These are phyloP conservation scores for Fusarium camptoceras DNA, from an alignment of 2,329 filamentous ascomycete species.

Conservation along the genomic window DNA sequence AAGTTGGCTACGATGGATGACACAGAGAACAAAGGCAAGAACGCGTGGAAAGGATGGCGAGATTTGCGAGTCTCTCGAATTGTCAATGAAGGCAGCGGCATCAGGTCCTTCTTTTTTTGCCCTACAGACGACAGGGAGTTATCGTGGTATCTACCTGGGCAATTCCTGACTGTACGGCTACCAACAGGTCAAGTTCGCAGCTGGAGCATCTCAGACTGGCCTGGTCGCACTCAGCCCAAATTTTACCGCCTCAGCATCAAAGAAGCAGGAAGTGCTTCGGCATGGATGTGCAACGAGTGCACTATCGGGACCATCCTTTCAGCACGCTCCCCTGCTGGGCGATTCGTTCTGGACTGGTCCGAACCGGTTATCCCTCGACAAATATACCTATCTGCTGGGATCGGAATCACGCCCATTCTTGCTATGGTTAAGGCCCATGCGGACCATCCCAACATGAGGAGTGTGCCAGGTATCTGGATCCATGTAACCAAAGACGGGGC, in stretches of 20 bases:
- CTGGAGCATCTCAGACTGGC: constrained; percentile 20
- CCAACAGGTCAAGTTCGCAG: constrained; percentile 11
- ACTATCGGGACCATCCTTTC: background rate
- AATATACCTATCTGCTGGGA: constrained; percentile 5
- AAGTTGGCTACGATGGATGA: constrained; percentile 2
- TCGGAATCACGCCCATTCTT: constrained; percentile 5
- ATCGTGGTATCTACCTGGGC: constrained; percentile 9
- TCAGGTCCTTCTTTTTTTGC: background rate
- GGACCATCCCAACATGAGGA: background rate
- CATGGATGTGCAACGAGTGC: constrained; percentile 5
- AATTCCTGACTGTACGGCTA: constrained; percentile 8
- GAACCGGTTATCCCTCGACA: constrained; percentile 2
- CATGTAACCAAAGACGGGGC: background rate
- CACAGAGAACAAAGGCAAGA: background rate
- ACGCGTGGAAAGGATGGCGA: constrained; percentile 8
- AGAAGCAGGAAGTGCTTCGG: background rate
- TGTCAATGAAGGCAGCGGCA: background rate
- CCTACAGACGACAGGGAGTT: background rate
- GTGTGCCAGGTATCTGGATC: constrained; percentile 3
- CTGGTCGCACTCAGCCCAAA: constrained; percentile 2
- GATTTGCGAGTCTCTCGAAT: background rate
- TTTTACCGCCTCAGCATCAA: constrained; percentile 13
- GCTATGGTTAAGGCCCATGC: constrained; percentile 10
- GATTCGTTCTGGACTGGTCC: constrained; percentile 4
- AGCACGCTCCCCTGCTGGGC: constrained; percentile 2